phyloP scores from a whole-genome alignment of 1,284 basidiomycete species.

The Ganoderma lingzhi region DNA sequence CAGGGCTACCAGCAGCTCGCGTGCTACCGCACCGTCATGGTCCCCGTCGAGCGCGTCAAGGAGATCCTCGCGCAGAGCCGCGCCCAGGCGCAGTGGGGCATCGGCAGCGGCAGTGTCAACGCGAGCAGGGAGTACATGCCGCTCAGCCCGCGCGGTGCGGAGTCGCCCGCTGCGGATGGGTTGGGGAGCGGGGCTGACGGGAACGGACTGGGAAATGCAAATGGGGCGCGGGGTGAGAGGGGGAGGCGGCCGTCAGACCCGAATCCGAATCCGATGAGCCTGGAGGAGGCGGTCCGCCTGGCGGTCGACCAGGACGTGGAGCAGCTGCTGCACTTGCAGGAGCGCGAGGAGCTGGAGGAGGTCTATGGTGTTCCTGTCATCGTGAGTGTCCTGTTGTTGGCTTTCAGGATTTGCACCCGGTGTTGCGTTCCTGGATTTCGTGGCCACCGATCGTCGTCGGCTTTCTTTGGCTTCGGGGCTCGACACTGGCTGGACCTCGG shows the following conservation, averaged over 20 bases:
- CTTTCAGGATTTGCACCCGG: neutral
- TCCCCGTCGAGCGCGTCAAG: constrained; percentile 49
- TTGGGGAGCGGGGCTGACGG: neutral
- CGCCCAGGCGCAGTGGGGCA: constrained; percentile 22
- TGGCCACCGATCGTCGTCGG: neutral
- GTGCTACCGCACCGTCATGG: constrained; percentile 72
- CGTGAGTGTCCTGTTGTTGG: constrained; percentile 48
- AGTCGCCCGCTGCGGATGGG: constrained; percentile 9
- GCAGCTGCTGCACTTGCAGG: constrained; percentile 64
- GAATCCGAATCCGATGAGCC: constrained; percentile 23
- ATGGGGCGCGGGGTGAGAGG: constrained; percentile 15
- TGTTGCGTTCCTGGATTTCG: neutral
- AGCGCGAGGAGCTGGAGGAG: constrained; percentile 76
- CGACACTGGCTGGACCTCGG: neutral
- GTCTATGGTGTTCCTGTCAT: constrained; percentile 78
- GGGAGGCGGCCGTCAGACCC: constrained; percentile 6
- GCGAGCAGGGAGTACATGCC: constrained; percentile 36
- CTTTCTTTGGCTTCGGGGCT: neutral
- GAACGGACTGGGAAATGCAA: constrained; percentile 15
- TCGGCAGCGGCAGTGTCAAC: constrained; percentile 27
- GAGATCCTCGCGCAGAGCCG: constrained; percentile 43
- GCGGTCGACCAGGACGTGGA: constrained; percentile 71
- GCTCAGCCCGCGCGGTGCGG: constrained; percentile 37
- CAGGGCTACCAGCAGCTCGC: constrained; percentile 75
- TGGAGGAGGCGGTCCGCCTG: constrained; percentile 40